Evolutionary conservation across 2,329 filamentous ascomycete genomes (phyloP).

Genomic region (Cyphellophora europaea): DNA sequence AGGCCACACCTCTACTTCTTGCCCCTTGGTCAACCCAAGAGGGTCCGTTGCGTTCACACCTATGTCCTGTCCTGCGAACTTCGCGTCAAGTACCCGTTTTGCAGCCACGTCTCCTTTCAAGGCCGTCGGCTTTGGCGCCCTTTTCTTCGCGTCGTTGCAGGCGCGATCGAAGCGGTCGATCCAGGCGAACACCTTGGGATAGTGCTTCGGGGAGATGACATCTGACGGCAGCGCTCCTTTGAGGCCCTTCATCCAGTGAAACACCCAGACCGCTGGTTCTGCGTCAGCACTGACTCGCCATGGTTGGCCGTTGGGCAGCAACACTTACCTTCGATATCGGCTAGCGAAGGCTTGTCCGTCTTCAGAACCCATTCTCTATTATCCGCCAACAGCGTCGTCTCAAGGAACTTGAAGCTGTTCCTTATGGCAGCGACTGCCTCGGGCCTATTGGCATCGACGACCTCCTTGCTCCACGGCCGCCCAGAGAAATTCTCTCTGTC

Average conservation of each 20-base stretch:
- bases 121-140: conserved; percentile 29
- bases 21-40: conserved; percentile 43
- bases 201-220: conserved; percentile 42
- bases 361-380: conserved; percentile 56
- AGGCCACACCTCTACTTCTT: conserved; percentile 50
- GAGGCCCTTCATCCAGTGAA: conserved; percentile 55
- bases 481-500: conserved; percentile 46
- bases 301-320: too few relatives aligned
- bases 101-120: conserved; percentile 48
- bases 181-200: conserved; percentile 56
- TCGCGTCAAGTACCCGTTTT: conserved; percentile 34
- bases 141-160: conserved; percentile 33
- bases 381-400: conserved; percentile 54
- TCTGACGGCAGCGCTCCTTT: conserved; percentile 46
- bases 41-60: conserved; percentile 43
- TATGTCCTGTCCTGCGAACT: conserved; percentile 37
- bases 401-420: conserved; percentile 48
- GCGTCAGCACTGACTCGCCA: too few relatives aligned
- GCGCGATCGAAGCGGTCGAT: conserved; percentile 49
- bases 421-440: conserved; percentile 50
- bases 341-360: conserved; percentile 44
- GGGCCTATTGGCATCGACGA: conserved; percentile 34
- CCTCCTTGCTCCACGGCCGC: conserved; percentile 29
- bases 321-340: conserved; percentile 55
- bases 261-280: conserved; percentile 47